Conservation (phyloP, 2,329 filamentous ascomycete species). For the Zopfia rhizophila region DNA sequence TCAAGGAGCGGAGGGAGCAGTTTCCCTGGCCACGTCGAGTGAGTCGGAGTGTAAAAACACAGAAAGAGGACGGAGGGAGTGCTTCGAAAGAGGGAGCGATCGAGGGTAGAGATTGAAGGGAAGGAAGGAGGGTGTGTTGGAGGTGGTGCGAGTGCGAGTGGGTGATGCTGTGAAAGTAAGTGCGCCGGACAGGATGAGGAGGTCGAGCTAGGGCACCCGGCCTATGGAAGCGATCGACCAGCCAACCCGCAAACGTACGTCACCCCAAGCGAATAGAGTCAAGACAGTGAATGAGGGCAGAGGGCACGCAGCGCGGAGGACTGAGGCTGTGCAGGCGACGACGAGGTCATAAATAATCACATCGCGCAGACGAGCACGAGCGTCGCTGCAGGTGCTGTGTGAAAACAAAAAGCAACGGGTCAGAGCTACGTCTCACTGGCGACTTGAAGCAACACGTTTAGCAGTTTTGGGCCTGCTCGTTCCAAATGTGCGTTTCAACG, state of each 20-base stretch:
- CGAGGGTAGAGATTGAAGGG: slow-evolving; percentile 1
- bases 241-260: slow-evolving; percentile 19
- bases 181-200: too few species aligned
- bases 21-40: slow-evolving; percentile 39
- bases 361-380: too few species aligned
- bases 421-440: slow-evolving; percentile 23
- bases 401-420: slow-evolving; percentile 5
- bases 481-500: slow-evolving; percentile 29
- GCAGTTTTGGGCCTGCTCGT: slow-evolving; percentile 13
- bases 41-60: slow-evolving; percentile 41
- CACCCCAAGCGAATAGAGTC: slow-evolving; percentile 3
- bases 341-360: not conserved
- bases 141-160: slow-evolving; percentile 4
- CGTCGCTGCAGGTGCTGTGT: not conserved
- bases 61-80: slow-evolving; percentile 46
- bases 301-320: slow-evolving; percentile 5
- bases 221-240: slow-evolving; percentile 5
- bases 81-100: slow-evolving; percentile 52
- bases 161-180: too few species aligned
- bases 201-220: too few species aligned
- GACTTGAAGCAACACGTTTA: slow-evolving; percentile 28
- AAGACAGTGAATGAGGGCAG: slow-evolving; percentile 8
- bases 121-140: slow-evolving; percentile 12
- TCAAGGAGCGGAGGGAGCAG: slow-evolving; percentile 46
- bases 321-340: slow-evolving; percentile 4